phyloP scores from a whole-genome alignment of 129 eudicot genomes.

The Rutidosis leptorrhynchoides region DNA sequence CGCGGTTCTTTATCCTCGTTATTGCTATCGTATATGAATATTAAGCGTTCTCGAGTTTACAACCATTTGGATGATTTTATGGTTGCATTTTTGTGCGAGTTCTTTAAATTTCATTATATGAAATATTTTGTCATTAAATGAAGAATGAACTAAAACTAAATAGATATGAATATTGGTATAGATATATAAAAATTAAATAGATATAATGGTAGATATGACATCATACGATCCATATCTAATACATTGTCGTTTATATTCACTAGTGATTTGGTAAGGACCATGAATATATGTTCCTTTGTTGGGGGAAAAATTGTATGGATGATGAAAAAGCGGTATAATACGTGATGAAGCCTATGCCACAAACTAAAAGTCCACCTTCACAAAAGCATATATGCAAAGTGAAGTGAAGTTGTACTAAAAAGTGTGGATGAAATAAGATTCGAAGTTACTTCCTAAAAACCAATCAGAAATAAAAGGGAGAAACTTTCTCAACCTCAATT shows the following conservation, averaged over 20 bases:
- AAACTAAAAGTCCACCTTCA: slow-evolving; percentile 16
- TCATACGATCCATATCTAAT: no score
- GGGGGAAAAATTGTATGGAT: slow-evolving; percentile 1
- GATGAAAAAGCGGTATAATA: background rate
- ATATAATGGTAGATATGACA: no score
- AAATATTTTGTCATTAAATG: no score
- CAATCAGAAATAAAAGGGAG: background rate
- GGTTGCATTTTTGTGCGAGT: no score
- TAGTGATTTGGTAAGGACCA: slow-evolving; percentile 23
- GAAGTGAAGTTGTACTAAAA: background rate
- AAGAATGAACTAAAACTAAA: no score
- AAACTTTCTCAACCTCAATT: slow-evolving; percentile 14
- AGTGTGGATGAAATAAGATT: slow-evolving; percentile 6
- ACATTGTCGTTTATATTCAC: background rate
- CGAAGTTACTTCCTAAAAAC: slow-evolving; percentile 15
- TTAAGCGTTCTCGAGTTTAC: no score
- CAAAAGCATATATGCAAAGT: slow-evolving; percentile 33
- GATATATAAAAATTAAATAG: no score
- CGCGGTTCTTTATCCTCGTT: no score
- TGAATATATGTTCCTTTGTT: slow-evolving; percentile 29
- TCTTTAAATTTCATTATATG: no score
- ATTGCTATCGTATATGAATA: no score
- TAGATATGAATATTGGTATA: no score
- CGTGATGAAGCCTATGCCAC: slow-evolving; percentile 24
- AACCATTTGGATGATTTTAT: no score